These are phyloP conservation scores for Fusarium euwallaceae DNA, from an alignment of 2,329 filamentous ascomycete genomes.

Conservation along the genomic window DNA sequence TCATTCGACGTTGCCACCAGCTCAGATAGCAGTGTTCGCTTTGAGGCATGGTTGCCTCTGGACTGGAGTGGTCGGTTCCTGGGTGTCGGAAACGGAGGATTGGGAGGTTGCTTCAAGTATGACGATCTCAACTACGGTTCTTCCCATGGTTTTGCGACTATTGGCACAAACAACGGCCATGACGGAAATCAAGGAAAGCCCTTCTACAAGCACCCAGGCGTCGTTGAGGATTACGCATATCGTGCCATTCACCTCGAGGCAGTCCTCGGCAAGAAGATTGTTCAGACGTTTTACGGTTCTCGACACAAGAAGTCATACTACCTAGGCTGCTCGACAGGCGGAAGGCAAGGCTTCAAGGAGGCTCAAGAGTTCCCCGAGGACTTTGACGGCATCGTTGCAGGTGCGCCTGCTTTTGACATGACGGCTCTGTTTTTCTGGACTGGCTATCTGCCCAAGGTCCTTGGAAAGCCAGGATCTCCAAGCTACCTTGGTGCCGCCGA, in stretches of 20 bases:
- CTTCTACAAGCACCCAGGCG: not conserved
- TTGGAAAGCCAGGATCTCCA: not conserved
- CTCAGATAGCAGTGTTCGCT: not conserved
- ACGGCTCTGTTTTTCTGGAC: conserved; percentile 55
- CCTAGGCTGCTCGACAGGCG: conserved; percentile 70
- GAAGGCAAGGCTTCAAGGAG: conserved; percentile 67
- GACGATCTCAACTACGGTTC: conserved; percentile 2
- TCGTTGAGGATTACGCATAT: conserved; percentile 3
- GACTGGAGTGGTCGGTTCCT: conserved; percentile 52
- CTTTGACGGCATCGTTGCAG: conserved; percentile 63
- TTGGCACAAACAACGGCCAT: conserved; percentile 35
- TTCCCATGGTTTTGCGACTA: not conserved
- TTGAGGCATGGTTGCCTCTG: conserved; percentile 1
- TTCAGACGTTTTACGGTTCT: conserved; percentile 58
- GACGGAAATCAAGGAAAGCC: not conserved
- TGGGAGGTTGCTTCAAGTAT: conserved; percentile 61
- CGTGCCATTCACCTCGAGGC: conserved; percentile 4
- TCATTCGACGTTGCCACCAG: not conserved
- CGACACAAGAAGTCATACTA: conserved; percentile 63
- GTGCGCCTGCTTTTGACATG: conserved; percentile 61
- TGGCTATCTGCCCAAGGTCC: not conserved
- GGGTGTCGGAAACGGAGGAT: conserved; percentile 69
- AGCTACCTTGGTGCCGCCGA: conserved; percentile 34
- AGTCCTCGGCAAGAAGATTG: conserved; percentile 1
- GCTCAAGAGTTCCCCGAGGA: conserved; percentile 66